Evolutionary conservation across 2,329 filamentous ascomycete genomes (phyloP), one percentile per base, ranked within the genome.

Genomic region (Sporothrix brunneoviolacea): DNA sequence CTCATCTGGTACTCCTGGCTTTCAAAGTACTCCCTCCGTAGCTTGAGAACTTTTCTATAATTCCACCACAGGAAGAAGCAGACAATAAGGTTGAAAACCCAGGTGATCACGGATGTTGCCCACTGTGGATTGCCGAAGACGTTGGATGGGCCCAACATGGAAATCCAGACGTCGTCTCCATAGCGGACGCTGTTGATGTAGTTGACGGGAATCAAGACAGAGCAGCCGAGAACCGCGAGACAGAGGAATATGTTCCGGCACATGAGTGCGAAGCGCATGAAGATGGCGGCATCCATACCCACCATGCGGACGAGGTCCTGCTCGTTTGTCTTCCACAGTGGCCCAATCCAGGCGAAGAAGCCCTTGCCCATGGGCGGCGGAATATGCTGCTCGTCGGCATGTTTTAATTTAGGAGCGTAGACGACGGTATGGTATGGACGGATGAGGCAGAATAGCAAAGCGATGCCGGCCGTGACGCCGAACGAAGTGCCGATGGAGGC

Each of bases 361-460:
- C 88, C 86, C 63, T 86, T 94, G 50, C 86, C 88, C 60, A 97
- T 77, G 1, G 86, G 82, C 12, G 93, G 93, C 16, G 91, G 93
- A 9, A 87, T 81, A 70, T 95, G 90, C 67, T 86, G 89, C 59
- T 89, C 83, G 65, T 97, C 91, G 64, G 89, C 86, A 73, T 96
- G 85, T 65, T 95, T 95, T 43, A 94, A 75, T 65, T 94, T 91
- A 36, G 93, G 93, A 4, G 93, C 91, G 69, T 98, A 98, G 42
- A 98, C 88, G 59, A 91, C 80, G 50, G 84, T 86, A 67, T 97
- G 91, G 68, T 91, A 90, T 5, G 93, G 93, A 54, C 93, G 87
- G 50, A 97, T 75, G 60, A 96, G 73, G 55, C 89, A 95, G 75
- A 97, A 98, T 57, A 83, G 70, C 52, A 95, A 65, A 55, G 88